Conservation (phyloP, 129 eudicot species). For the Pseudognaphalium luteoalbum region DNA sequence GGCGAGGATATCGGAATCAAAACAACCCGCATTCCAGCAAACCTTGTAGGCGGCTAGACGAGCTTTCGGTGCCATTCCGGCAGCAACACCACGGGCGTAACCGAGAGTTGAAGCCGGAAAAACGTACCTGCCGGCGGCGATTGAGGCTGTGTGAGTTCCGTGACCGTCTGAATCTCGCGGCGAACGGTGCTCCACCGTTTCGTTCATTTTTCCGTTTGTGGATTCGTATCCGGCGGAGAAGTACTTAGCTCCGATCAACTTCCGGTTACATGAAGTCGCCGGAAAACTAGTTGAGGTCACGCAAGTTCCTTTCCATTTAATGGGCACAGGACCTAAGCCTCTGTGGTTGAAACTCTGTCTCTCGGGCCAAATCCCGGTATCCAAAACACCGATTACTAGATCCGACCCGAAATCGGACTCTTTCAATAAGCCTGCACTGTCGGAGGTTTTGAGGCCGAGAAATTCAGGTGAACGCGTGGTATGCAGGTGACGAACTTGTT, state of each 20-base stretch:
- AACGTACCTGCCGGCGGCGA: slow-evolving; percentile 89
- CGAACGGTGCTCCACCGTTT: slow-evolving; percentile 65
- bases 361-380: slow-evolving; percentile 96
- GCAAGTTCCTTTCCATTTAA: slow-evolving; percentile 72
- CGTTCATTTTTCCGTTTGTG: slow-evolving; percentile 72
- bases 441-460: slow-evolving; percentile 61
- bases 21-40: slow-evolving; percentile 86
- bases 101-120: slow-evolving; percentile 84
- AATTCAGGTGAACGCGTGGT: slow-evolving; percentile 91
- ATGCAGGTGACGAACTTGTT: slow-evolving; percentile 67
- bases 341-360: slow-evolving; percentile 71
- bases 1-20: slow-evolving; percentile 87
- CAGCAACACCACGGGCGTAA: slow-evolving; percentile 87
- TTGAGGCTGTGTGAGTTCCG: slow-evolving; percentile 96
- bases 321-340: slow-evolving; percentile 66
- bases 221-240: slow-evolving; percentile 77
- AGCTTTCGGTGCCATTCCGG: slow-evolving; percentile 97
- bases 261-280: slow-evolving; percentile 57
- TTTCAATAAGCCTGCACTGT: slow-evolving; percentile 51
- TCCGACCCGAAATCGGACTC: slow-evolving; percentile 95
- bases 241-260: slow-evolving; percentile 73
- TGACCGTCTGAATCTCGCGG: slow-evolving; percentile 89
- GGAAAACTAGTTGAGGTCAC: slow-evolving; percentile 44
- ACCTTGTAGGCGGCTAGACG: slow-evolving; percentile 90
- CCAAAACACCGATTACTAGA: slow-evolving; percentile 80